These are phyloP conservation scores for Colletotrichum sp. DNA, from an alignment of 2,329 filamentous ascomycete species.

Conservation along the genomic window DNA sequence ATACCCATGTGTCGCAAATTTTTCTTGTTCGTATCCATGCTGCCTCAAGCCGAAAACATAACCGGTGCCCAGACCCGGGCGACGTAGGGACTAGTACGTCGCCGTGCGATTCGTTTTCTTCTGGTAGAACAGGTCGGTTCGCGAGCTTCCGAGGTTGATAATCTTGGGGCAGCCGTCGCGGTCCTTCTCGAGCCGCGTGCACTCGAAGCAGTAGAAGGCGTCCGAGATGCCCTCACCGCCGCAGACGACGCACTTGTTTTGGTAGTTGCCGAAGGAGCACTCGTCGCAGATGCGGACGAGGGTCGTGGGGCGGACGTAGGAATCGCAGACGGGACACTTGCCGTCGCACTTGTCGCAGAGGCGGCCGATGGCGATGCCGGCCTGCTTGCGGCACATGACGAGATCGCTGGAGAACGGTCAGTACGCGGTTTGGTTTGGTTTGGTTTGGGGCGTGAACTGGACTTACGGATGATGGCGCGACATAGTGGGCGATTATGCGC, in stretches of 20 bases:
- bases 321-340: constrained; percentile 99
- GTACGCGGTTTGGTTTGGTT: constrained; percentile 24
- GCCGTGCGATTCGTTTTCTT: constrained; percentile 68
- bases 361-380: constrained; percentile 96
- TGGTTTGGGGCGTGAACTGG: constrained; percentile 4
- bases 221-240: constrained; percentile 98
- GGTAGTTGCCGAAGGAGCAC: constrained; percentile 99
- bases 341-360: constrained; percentile 99
- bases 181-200: constrained; percentile 95
- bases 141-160: constrained; percentile 93
- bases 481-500: constrained; percentile 57
- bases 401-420: constrained; percentile 70
- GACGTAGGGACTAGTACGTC: constrained; percentile 55
- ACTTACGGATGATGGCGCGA: constrained; percentile 92
- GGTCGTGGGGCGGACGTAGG: constrained; percentile 96
- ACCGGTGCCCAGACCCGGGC: constrained; percentile 53
- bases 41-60: background rate
- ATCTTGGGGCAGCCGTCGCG: constrained; percentile 98
- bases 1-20: constrained; percentile 11
- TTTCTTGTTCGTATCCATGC: constrained; percentile 17
- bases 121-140: constrained; percentile 83
- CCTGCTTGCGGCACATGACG: constrained; percentile 99
- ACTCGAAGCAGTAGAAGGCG: constrained; percentile 99
- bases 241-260: constrained; percentile 99
- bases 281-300: constrained; percentile 99